Percentiles rank a stretch among this genome's conserved stretches.
Evolutionary conservation across 2,329 filamentous ascomycete species (phyloP).

Genomic region (Colletotrichum sp.): DNA sequence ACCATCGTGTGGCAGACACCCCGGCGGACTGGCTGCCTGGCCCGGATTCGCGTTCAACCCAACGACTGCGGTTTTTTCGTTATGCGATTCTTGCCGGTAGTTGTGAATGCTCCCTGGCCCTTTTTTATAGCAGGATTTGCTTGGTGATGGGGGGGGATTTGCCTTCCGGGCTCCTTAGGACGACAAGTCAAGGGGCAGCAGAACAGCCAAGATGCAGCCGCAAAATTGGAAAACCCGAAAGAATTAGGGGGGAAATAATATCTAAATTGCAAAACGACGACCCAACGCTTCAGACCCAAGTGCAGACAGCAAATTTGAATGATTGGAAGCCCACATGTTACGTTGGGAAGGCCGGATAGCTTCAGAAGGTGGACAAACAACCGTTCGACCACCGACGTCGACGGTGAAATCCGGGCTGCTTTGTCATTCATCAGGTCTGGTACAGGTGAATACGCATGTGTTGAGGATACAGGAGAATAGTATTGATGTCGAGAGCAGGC

Average conservation of each 20-base stretch:
- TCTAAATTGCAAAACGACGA: background rate
- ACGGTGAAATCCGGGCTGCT: background rate
- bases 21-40: too few species aligned
- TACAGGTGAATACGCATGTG: background rate
- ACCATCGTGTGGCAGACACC: too few species aligned
- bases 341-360: background rate
- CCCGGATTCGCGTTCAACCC: too few species aligned
- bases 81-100: too few species aligned
- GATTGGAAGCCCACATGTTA: background rate
- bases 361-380: background rate
- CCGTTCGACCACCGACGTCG: background rate
- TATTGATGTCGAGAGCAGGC: background rate
- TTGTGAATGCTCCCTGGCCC: too few species aligned
- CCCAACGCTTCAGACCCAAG: background rate
- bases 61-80: too few species aligned
- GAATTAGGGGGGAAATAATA: background rate
- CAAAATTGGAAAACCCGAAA: background rate
- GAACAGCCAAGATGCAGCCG: background rate
- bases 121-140: too few species aligned
- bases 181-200: background rate
- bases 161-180: too few species aligned
- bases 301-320: background rate
- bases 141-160: too few species aligned
- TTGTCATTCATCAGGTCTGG: background rate
- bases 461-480: background rate